A percentile compares a stretch with the other conserved stretches of the same genome.
Conservation (phyloP, 2,329 filamentous ascomycete species). For the Colletotrichum sp. region DNA sequence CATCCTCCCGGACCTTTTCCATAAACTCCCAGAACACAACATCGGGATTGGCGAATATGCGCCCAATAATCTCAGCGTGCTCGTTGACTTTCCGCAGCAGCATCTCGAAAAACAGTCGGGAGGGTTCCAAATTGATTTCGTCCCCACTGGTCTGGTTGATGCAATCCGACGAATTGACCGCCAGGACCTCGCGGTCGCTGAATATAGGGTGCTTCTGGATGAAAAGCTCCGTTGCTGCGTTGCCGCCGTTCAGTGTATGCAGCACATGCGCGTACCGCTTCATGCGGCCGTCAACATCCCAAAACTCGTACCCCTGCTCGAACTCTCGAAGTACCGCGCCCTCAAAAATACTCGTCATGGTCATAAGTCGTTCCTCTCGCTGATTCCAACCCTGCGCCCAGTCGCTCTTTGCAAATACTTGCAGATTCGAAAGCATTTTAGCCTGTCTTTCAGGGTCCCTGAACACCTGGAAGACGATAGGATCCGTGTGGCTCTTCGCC, state of each 20-base stretch:
- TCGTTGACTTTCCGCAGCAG: slow-evolving; percentile 81
- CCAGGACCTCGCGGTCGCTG: slow-evolving; percentile 71
- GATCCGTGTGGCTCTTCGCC: slow-evolving; percentile 77
- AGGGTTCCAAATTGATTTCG: slow-evolving; percentile 79
- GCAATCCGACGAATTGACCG: slow-evolving; percentile 77
- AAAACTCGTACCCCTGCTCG: slow-evolving; percentile 86
- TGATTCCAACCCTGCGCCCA: slow-evolving; percentile 75
- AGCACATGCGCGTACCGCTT: slow-evolving; percentile 87
- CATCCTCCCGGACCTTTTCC: slow-evolving; percentile 82
- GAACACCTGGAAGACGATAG: slow-evolving; percentile 85
- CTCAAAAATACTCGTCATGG: slow-evolving; percentile 85
- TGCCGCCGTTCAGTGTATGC: slow-evolving; percentile 80
- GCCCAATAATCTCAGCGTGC: slow-evolving; percentile 79
- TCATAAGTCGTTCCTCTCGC: slow-evolving; percentile 74
- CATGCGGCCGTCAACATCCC: slow-evolving; percentile 90
- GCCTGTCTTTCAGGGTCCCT: slow-evolving; percentile 90
- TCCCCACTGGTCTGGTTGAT: slow-evolving; percentile 71
- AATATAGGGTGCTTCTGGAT: slow-evolving; percentile 89
- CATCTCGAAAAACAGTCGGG: slow-evolving; percentile 79
- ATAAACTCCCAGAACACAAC: slow-evolving; percentile 80
- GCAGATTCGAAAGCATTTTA: slow-evolving; percentile 83
- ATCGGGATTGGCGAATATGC: slow-evolving; percentile 77
- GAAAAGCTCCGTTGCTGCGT: slow-evolving; percentile 81
- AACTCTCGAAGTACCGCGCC: slow-evolving; percentile 91
- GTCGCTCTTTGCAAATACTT: slow-evolving; percentile 81